Percentiles rank a stretch among this genome's conserved stretches.
phyloP scores from a whole-genome alignment of 1,284 basidiomycete genomes.

The Cutaneotrichosporon daszewskae region DNA sequence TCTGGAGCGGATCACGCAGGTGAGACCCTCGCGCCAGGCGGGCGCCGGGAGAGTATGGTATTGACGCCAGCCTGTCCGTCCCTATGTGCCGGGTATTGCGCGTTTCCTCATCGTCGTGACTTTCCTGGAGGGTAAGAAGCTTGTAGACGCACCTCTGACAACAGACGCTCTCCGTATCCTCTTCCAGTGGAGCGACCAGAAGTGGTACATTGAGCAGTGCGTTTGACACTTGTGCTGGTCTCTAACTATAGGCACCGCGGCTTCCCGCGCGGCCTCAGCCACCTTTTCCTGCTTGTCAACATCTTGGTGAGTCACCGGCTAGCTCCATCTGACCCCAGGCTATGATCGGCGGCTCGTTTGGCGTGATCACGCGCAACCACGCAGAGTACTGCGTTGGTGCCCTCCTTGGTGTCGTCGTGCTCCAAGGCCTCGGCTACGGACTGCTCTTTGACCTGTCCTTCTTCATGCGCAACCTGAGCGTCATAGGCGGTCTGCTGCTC shows the following conservation, averaged over 20 bases:
- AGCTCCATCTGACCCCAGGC: slow-evolving; percentile 54
- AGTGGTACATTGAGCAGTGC: slow-evolving; percentile 91
- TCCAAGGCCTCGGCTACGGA: slow-evolving; percentile 92
- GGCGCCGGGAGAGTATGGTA: no score
- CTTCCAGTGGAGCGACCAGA: slow-evolving; percentile 92
- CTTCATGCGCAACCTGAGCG: slow-evolving; percentile 93
- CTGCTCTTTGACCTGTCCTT: slow-evolving; percentile 98
- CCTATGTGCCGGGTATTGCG: slow-evolving; percentile 65
- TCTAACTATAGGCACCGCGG: slow-evolving; percentile 65
- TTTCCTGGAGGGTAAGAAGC: slow-evolving; percentile 76
- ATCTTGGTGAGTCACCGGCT: slow-evolving; percentile 68
- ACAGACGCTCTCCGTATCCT: slow-evolving; percentile 77
- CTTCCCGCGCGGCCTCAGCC: slow-evolving; percentile 92
- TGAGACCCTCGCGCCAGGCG: slow-evolving; percentile 22
- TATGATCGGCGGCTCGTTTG: slow-evolving; percentile 82
- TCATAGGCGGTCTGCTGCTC: slow-evolving; percentile 92
- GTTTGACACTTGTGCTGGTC: slow-evolving; percentile 34
- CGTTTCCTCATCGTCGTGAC: slow-evolving; percentile 76
- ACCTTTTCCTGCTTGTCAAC: slow-evolving; percentile 86
- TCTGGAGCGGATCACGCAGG: slow-evolving; percentile 83
- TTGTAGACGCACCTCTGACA: slow-evolving; percentile 4
- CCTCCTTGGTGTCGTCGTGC: slow-evolving; percentile 82
- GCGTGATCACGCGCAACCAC: slow-evolving; percentile 80
- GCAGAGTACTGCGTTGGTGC: slow-evolving; percentile 85
- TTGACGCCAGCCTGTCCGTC: slow-evolving; percentile 64